Base-by-base conservation (phyloP, 225 moss, liverwort and hornwort genomes). In the Physcomitrium patens region DNA sequence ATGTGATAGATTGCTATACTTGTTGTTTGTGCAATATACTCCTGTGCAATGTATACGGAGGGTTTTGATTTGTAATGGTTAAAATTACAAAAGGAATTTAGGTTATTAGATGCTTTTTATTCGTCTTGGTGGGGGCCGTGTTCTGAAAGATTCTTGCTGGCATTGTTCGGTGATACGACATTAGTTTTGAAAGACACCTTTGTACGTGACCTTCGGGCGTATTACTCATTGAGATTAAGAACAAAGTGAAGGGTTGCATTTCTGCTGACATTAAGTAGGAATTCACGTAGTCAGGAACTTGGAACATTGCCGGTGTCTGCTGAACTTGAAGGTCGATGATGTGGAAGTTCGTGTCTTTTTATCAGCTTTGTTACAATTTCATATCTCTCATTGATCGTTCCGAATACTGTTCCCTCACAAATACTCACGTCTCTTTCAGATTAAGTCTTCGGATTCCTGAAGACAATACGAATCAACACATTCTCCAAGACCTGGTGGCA, bases 51-150 rank as follows among this genome's bases (percentile, higher is more conserved):
- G 63, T 28, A 53, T 3, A 42, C 65, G 69, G 23, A 53, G 13
- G 37, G 73, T 70, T 74, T 70, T 53, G 37, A 24, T 45, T 46
- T 70, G 13, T 27, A 7, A 9, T 61, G 10, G 20, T 63, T 49
- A 8, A 56, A 24, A 15, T 47, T 51, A 12, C 51, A 28, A 3
- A 23, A 2, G 0, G 9, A 4, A 2, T 16, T 1, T 14, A 8
- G 5, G 13, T 69, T 20, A 37, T 20, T 49, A 50, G 43, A 18
- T 59, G 26, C 26, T 53, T 24, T 53, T 43, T 44, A 43, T 54
- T 43, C 13, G 8, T 31, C 42, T 11, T 57, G 49, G 60, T 48
- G 47, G 48, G 49, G 14, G 28, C 20, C 37, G 37, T 37, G 37
- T 18, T 20, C 8, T 17, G 42, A 24, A 56, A n/a, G 56, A 45